Base-by-base conservation (phyloP, 208 protist genomes). In the Novymonas esmeraldas region DNA sequence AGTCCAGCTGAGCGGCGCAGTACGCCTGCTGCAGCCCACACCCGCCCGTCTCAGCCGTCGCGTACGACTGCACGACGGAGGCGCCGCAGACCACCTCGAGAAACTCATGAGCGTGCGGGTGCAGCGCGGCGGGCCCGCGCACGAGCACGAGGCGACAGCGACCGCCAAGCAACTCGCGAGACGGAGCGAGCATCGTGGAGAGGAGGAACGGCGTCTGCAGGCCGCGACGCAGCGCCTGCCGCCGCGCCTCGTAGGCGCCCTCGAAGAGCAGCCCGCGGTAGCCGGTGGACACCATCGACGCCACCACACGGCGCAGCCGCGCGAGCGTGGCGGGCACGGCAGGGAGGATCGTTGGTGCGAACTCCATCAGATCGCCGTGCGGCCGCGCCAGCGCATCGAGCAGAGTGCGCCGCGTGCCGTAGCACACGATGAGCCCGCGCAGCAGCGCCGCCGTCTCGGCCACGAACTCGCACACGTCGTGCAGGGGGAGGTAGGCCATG, bases 401-500 rank as follows among this genome's bases (percentile, higher is more conserved):
- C 5, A 95, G 73, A 11, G 89, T 94, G 28, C 64, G 64, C 7
- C 75, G 78, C 11, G 67, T 78, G 44, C 87, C 89, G 71, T 91
- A 93, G 72, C 85, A 85, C 16, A 95, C 70, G 4, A 82, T 56
- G 24, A 76, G 45, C n/a, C 65, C 67, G 22, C 72, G 68, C 1
- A 83, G 14, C 28, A 96, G 62, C 16, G 87, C 73, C 10, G 73
- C 54, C 6, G 70, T 81, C 45, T 94, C 59, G 3, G 79, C 54
- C 3, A 85, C 44, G 34, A 96, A 68, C 64, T 97, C 91, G 2
- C 82, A 58, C 16, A 97, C 77, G 68, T 94, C 83, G 20, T 90
- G 87, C 22, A 95, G 66, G 11, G 93, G 89, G 2, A 95, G 57
- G 78, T 95, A 96, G 9, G 87, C 81, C 31, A 95, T 66, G 71